Evolutionary conservation across 257 asterid genomes (phyloP), one percentile per base, ranked within the genome.

Genomic region (Paraleonurus japonicus): DNA sequence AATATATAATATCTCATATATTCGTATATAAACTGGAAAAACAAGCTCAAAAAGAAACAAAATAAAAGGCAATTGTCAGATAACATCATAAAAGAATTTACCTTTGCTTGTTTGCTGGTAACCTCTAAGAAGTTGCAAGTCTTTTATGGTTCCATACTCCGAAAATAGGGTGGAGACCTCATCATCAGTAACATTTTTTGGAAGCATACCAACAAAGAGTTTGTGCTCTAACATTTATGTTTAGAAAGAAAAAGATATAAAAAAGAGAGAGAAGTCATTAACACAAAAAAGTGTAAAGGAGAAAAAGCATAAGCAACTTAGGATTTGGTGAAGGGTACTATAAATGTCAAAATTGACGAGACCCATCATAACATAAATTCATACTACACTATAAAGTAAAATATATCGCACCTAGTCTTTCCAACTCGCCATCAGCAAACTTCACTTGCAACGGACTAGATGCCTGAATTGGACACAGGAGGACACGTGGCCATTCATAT

Each of bases 51-150:
- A 41, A 81, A 53, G n/a, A n/a, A 27, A 53, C 60, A 54, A 61
- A 45, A 33, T 41, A 37, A 19, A 76, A 63, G 60, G 55, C 26
- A 60, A 69, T 33, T 45, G 7, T 50, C 23, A 73, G 47, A 63
- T 3, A n/a, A 50, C 50, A 47, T 47, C 54, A 16, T 47, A 47
- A 5, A 9, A 30, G 47, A 62, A 15, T 54, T 70, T 72, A 92
- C 99, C 99, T 92, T 90, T 95, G 84, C 95, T 92, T 5, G 97
- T 92, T 85, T 92, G 98, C 84, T 92, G 95, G 69, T 95, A 84
- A 68, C 99, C 99, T 84, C 97, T 88, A 65, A 95, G 97, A 76
- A 95, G 87, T 81, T 92, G 98, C 76, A 90, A 78, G 75, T 95
- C 99, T 70, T 82, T 92, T 72, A 95, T 82, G 72, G 80, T 82